Percentiles rank a stretch among this genome's conserved stretches.
Conservation (phyloP, 495 filamentous ascomycete species). For the Daldinia caldariorum region DNA sequence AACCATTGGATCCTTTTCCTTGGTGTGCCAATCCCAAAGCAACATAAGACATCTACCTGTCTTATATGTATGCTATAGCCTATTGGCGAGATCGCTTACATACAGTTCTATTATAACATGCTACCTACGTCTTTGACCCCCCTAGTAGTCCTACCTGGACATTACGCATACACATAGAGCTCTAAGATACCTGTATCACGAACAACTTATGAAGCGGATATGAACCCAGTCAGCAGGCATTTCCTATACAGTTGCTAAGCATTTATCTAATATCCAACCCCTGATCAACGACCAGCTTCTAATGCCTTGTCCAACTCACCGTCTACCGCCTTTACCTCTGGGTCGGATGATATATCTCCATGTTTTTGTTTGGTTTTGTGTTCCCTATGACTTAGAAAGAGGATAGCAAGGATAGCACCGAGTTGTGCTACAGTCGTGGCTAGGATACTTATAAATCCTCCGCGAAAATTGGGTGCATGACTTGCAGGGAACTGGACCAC, state of each 20-base stretch:
- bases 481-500: constrained; percentile 49
- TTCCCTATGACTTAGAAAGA: constrained; percentile 27
- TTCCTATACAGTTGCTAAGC: background rate
- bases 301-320: constrained; percentile 20
- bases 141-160: background rate
- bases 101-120: background rate
- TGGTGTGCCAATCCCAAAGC: no score
- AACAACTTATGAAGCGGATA: background rate
- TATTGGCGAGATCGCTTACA: no score
- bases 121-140: background rate
- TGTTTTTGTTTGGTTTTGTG: constrained; percentile 6
- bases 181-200: background rate
- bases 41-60: no score
- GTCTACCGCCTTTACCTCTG: constrained; percentile 13
- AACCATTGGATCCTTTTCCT: no score
- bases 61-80: no score
- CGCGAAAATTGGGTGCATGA: constrained; percentile 44
- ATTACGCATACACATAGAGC: background rate
- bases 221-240: background rate
- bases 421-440: constrained; percentile 39
- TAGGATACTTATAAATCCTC: constrained; percentile 43
- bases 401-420: constrained; percentile 25
- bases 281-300: constrained; percentile 1
- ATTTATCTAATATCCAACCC: background rate
- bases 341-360: constrained; percentile 25